Percentiles rank a stretch among this genome's conserved stretches.
phyloP scores from a whole-genome alignment of 2,329 filamentous ascomycete species.

The Arthrobotrys entomopaga region DNA sequence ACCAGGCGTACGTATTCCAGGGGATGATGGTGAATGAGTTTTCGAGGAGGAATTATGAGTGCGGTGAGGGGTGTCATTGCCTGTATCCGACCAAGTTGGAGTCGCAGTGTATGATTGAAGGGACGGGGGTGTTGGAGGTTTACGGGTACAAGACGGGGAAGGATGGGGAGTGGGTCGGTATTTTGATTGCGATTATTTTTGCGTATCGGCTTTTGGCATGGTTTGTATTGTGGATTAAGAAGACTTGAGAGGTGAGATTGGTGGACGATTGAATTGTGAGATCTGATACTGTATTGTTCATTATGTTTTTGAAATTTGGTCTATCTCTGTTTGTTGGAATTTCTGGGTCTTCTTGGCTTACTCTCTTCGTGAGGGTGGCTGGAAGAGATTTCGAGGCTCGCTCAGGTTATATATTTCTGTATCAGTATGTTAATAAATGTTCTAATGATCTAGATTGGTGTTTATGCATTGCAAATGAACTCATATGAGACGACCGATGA shows the following conservation, averaged over 20 bases:
- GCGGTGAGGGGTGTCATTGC: slow-evolving; percentile 71
- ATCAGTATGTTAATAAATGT: too few relatives aligned
- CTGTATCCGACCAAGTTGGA: slow-evolving; percentile 75
- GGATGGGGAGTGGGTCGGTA: slow-evolving; percentile 77
- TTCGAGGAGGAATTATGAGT: slow-evolving; percentile 71
- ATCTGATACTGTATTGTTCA: too few relatives aligned
- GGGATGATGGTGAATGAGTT: slow-evolving; percentile 97
- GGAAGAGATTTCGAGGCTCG: too few relatives aligned
- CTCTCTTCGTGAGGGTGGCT: too few relatives aligned
- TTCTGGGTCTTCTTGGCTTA: too few relatives aligned
- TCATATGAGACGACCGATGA: too few relatives aligned
- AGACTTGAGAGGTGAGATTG: slow-evolving; percentile 59
- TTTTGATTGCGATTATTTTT: slow-evolving; percentile 78
- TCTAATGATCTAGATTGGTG: too few relatives aligned
- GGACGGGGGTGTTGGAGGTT: slow-evolving; percentile 73
- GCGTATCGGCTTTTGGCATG: slow-evolving; percentile 77
- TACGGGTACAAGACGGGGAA: slow-evolving; percentile 76
- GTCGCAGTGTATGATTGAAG: slow-evolving; percentile 74
- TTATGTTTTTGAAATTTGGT: too few relatives aligned
- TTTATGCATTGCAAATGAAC: too few relatives aligned
- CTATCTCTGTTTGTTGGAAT: too few relatives aligned
- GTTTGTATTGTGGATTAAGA: slow-evolving; percentile 66
- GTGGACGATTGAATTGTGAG: too few relatives aligned
- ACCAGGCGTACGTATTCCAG: slow-evolving; percentile 85
- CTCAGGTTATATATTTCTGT: too few relatives aligned